Base-by-base conservation (phyloP, 305 asterid genomes). In the Plantago lanceolata region DNA sequence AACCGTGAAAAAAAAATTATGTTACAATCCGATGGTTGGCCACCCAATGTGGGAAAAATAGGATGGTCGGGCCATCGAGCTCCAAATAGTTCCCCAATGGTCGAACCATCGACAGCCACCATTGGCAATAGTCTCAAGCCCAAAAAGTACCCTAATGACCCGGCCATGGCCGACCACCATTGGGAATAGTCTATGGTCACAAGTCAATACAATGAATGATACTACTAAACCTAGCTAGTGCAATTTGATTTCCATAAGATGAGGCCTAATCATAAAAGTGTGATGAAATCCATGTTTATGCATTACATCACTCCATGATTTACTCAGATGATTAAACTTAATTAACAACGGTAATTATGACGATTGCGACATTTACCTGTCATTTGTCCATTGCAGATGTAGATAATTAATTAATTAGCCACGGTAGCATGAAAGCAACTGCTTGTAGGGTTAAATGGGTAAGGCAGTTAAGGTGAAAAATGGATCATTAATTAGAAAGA, bases 291-390 rank as follows among this genome's bases (percentile, higher is more conserved):
- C n/a, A 57, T 19, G 62, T 57, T 63, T 19, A 47, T n/a, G 21
- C 51, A 55, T 47, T 57, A 47, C 56, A 48, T n/a, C 57, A 59
- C 73, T 59, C 70, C 48, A 63, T 63, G 70, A 70, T 68, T 65
- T 71, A 73, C 59, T 63, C 59, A 8, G 40, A 48, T 48, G 65
- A 63, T 21, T 24, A 40, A 70, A 51, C 67, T 9, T 52, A 71
- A 74, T 69, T 11, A 51, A 12, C 57, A 19, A 50, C 55, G 64
- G 70, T 60, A 60, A 73, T 65, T 66, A n/a, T 60, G 67, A 70
- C 59, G 52, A 69, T 21, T 59, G 15, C 1, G 45, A 40, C 45
- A 40, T 40, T 40, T 40, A 9, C 16, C 16, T 11, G 16, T 40
- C 44, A 40, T 40, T 7, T 33, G 45, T 40, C 45, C 45, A 40